Conservation (phyloP, 2,329 filamentous ascomycete genomes). For the Cladophialophora yegresii region DNA sequence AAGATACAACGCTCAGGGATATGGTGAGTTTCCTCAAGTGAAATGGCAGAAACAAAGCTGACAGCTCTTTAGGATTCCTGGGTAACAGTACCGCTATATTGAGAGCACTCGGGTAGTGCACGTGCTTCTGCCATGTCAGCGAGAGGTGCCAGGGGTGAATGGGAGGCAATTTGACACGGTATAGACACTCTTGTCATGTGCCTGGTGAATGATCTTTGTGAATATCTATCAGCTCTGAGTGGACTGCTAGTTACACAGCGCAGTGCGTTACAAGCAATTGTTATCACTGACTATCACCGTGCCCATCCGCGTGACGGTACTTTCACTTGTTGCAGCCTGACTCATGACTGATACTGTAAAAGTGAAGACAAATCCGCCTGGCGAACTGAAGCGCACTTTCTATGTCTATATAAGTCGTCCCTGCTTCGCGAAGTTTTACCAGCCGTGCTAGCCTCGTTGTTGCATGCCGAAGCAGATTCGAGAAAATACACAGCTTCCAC, state of each 20-base stretch:
- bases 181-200: neutral
- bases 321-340: neutral
- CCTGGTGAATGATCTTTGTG: neutral
- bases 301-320: neutral
- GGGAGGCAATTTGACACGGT: neutral
- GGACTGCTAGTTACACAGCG: neutral
- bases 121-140: neutral
- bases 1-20: slow-evolving; percentile 22
- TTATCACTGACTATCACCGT: neutral
- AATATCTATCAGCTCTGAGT: neutral
- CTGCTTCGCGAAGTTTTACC: neutral
- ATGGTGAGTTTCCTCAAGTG: slow-evolving; percentile 11
- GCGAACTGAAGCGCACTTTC: neutral
- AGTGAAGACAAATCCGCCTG: neutral
- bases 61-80: slow-evolving; percentile 18
- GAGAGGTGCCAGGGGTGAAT: neutral
- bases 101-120: slow-evolving; percentile 18
- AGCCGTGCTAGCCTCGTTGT: neutral
- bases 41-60: neutral
- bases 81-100: slow-evolving; percentile 22
- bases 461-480: neutral
- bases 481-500: neutral
- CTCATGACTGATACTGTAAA: neutral
- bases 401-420: neutral
- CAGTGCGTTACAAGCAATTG: neutral